Evolutionary conservation across 208 protist genomes (phyloP), one percentile per base, ranked within the genome.

Genomic region (Leishmania aethiopica): DNA sequence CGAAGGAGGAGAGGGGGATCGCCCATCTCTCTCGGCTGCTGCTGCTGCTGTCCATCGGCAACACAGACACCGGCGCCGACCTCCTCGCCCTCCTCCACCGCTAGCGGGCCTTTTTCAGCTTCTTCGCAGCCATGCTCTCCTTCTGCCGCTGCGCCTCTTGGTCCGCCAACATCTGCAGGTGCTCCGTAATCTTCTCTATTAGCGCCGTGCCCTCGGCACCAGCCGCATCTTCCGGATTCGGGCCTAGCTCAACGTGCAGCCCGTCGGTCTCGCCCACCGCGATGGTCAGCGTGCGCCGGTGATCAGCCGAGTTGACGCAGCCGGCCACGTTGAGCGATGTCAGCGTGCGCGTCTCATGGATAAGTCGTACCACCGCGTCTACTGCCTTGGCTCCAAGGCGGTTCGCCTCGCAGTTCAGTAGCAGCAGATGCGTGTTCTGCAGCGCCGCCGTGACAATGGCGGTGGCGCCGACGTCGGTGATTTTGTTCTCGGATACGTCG

Each of bases 251-350:
- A 5, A 96, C 87, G 78, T 94, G 92, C 79, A 95, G 76, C 19
- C 92, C 91, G 49, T 95, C 92, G 28, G 88, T 86, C 75, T 96
- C 91, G 17, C 89, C 90, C 19, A 92, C 89, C 4, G 88, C 82
- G 51, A 94, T 81, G 2, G 92, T 92, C 19, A 97, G 77, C 45
- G 59, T 84, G 60, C 92, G 86, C 15, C 91, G 86, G 77, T 91
- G 88, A 10, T 95, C 90, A 5, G 86, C 78, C 0, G 91, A 91
- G 28, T 82, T 82, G 42, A 97, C 79, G 72, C 87, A 95, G 55
- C 85, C 77, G 35, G 81, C 86, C 49, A 97, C 79, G 79, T 97
- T 95, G n/a, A 97, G 78, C 25, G 90, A 89, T 76, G 94, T 96
- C 51, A 97, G 84, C 25, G 91, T 87, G 69, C 92, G 88, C 6